Conservation (phyloP, 257 asterid genomes). For the Catharanthus roseus region DNA sequence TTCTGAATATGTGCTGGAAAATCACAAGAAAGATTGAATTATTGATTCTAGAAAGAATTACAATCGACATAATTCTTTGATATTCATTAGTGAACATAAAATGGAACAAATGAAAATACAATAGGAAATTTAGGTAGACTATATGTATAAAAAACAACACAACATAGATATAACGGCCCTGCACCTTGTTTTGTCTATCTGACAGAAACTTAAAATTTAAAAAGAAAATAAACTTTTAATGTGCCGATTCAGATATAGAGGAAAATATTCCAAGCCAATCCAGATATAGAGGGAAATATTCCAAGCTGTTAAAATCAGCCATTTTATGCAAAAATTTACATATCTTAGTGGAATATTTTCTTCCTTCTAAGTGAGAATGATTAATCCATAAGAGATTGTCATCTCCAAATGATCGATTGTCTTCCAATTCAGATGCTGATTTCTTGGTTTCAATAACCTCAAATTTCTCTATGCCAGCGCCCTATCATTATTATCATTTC, state of each 20-base stretch:
- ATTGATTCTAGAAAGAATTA: neutral
- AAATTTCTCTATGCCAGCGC: neutral
- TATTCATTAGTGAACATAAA: neutral
- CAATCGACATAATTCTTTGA: neutral
- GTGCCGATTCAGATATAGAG: too few species aligned
- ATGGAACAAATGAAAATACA: neutral
- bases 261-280: too few species aligned
- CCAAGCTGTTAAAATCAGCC: neutral
- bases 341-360: neutral
- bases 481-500: neutral
- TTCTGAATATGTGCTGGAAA: conserved; percentile 55
- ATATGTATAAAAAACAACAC: too few species aligned
- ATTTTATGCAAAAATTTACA: neutral
- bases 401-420: too few species aligned
- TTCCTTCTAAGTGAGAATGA: neutral
- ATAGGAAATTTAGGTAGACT: neutral
- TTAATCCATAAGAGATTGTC: neutral
- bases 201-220: neutral
- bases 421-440: neutral
- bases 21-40: conserved; percentile 14
- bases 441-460: neutral
- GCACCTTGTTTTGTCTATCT: neutral
- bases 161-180: neutral
- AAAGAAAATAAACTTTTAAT: too few species aligned
- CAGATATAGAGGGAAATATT: neutral